Conservation (phyloP, 2,329 filamentous ascomycete genomes). For the Neurospora crassa region DNA sequence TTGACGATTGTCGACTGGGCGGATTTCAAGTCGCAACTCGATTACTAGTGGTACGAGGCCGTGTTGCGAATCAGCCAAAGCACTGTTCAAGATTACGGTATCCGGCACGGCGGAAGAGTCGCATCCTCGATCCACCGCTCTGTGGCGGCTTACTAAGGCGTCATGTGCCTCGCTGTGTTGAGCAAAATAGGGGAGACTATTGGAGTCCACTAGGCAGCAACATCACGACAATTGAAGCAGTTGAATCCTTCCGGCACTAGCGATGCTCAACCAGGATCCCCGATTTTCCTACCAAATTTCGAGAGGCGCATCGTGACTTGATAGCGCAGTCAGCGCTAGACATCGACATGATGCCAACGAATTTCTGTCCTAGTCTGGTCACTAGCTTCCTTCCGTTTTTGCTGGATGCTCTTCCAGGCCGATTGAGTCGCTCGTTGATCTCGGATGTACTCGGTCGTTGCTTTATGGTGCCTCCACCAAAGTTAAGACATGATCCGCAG, state of each 20-base stretch:
- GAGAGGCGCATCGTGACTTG: background rate
- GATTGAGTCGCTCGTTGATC: background rate
- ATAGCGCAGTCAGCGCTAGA: background rate
- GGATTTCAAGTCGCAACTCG: conserved; percentile 12
- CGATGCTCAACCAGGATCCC: background rate
- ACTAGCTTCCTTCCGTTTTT: background rate
- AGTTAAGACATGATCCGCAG: background rate
- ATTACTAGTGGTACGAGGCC: background rate
- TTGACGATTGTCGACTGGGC: conserved; percentile 15
- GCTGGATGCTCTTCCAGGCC: background rate
- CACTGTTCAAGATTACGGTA: background rate
- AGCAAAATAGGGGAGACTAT: background rate
- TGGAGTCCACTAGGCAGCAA: background rate
- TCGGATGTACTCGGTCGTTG: background rate
- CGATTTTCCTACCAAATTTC: background rate
- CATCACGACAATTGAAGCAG: background rate
- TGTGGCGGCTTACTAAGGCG: background rate
- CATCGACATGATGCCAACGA: background rate
- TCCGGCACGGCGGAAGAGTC: background rate
- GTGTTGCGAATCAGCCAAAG: background rate
- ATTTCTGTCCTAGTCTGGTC: background rate
- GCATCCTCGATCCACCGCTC: background rate
- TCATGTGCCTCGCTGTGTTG: background rate
- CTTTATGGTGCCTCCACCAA: background rate
- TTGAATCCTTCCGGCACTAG: background rate